These are phyloP conservation scores for Cryptococcus depauperatus DNA, from an alignment of 1,284 basidiomycete genomes.

Conservation along the genomic window DNA sequence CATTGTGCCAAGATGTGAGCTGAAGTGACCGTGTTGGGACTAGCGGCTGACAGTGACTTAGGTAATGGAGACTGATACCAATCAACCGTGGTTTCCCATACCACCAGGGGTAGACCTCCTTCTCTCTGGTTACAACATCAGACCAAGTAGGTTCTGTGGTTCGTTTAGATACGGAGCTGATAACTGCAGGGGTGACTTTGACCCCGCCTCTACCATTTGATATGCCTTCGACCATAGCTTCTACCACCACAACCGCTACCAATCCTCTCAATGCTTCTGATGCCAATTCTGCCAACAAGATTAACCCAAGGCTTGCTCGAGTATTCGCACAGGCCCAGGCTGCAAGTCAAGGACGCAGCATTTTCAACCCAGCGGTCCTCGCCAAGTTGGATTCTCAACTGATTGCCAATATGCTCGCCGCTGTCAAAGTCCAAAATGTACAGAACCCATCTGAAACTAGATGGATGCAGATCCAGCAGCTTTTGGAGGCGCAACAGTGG, in stretches of 20 bases:
- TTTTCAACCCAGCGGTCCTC: constrained; percentile 2
- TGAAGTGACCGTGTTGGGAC: neutral
- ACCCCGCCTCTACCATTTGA: constrained; percentile 9
- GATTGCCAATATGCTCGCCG: constrained; percentile 13
- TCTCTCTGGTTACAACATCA: constrained; percentile 16
- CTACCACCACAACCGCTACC: neutral
- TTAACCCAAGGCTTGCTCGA: neutral
- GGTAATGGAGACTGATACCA: constrained; percentile 5
- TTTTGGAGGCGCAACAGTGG: constrained; percentile 15
- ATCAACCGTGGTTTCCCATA: constrained; percentile 21
- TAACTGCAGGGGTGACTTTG: no score
- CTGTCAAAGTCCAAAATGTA: constrained; percentile 9
- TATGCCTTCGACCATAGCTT: constrained; percentile 10
- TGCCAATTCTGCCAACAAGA: constrained; percentile 2
- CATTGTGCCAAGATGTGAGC: constrained; percentile 14
- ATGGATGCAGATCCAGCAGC: constrained; percentile 17
- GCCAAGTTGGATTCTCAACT: constrained; percentile 12
- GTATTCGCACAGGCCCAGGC: constrained; percentile 4
- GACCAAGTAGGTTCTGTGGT: constrained; percentile 11
- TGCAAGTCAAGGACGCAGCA: no score
- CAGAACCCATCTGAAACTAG: constrained; percentile 14
- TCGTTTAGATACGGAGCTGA: no score
- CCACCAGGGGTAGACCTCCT: constrained; percentile 12
- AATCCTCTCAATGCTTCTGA: neutral
- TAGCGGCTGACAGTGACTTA: neutral